These are phyloP conservation scores for Leccinum variicolor DNA, from an alignment of 768 basidiomycete genomes.

Conservation along the genomic window DNA sequence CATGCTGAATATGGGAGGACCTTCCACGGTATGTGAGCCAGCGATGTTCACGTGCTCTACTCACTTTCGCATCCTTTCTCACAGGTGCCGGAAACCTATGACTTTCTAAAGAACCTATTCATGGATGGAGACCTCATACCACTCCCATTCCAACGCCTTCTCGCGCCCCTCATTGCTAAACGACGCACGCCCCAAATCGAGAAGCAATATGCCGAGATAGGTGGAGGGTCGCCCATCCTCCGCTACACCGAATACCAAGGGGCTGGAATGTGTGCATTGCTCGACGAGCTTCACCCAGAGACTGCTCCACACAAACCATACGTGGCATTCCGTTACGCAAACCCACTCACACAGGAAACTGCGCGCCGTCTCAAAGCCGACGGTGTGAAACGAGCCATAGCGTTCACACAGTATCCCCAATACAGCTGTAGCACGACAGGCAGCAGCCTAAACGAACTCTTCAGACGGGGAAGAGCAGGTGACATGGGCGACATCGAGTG, in stretches of 20 bases:
- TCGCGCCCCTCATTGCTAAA: slow-evolving; percentile 87
- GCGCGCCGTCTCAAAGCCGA: slow-evolving; percentile 83
- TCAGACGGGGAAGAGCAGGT: slow-evolving; percentile 57
- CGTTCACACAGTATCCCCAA: slow-evolving; percentile 98
- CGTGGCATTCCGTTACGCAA: slow-evolving; percentile 92
- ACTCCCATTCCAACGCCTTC: slow-evolving; percentile 82
- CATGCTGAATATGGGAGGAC: slow-evolving; percentile 99
- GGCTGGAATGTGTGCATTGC: slow-evolving; percentile 79
- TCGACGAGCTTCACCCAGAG: slow-evolving; percentile 91
- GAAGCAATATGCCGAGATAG: slow-evolving; percentile 90
- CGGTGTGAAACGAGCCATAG: slow-evolving; percentile 88
- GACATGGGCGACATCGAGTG: slow-evolving; percentile 74
- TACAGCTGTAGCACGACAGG: slow-evolving; percentile 99
- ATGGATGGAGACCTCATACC: slow-evolving; percentile 93
- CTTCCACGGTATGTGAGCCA: slow-evolving; percentile 65
- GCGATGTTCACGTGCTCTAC: background rate
- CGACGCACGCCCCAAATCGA: slow-evolving; percentile 92
- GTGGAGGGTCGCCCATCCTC: slow-evolving; percentile 95
- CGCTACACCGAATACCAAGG: slow-evolving; percentile 88
- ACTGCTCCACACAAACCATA: slow-evolving; percentile 96
- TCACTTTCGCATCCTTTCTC: slow-evolving; percentile 3
- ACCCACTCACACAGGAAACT: slow-evolving; percentile 82
- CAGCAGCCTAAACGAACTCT: slow-evolving; percentile 94
- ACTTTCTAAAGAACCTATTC: slow-evolving; percentile 91
- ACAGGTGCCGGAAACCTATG: slow-evolving; percentile 88